phyloP scores from a whole-genome alignment of 106 monocot genomes.

The Dendrobium catenatum region DNA sequence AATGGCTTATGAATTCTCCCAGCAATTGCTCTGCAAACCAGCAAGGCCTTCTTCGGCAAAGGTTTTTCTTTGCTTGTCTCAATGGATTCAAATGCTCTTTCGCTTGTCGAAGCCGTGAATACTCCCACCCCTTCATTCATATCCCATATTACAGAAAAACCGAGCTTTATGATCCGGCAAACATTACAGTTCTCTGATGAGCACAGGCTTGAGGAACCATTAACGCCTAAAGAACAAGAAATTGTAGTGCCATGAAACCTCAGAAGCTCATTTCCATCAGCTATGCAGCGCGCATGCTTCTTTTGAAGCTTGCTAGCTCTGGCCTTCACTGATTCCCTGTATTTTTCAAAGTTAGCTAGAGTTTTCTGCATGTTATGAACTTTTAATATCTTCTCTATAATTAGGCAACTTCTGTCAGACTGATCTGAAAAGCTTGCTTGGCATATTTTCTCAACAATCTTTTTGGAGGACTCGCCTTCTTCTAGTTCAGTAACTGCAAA shows the following conservation, averaged over 20 bases:
- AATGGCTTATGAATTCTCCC: conserved; percentile 65
- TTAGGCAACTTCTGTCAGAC: conserved; percentile 32
- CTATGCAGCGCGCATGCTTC: conserved; percentile 69
- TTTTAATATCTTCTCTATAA: conserved; percentile 70
- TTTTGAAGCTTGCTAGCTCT: conserved; percentile 45
- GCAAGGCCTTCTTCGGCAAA: conserved; percentile 43
- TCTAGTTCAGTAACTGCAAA: conserved; percentile 61
- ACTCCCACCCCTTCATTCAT: conserved; percentile 40
- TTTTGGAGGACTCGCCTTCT: conserved; percentile 60
- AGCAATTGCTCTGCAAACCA: conserved; percentile 86
- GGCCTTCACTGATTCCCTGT: conserved; percentile 46
- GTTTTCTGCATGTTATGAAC: conserved; percentile 71
- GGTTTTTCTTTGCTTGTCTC: background rate
- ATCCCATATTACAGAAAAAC: conserved; percentile 4
- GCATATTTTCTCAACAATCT: conserved; percentile 84
- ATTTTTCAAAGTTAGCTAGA: conserved; percentile 56
- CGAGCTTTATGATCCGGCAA: conserved; percentile 59
- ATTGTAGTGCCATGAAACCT: conserved; percentile 62
- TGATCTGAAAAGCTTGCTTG: conserved; percentile 69
- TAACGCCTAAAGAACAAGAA: conserved; percentile 48
- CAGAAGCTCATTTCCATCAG: conserved; percentile 88
- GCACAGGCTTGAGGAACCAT: conserved; percentile 50
- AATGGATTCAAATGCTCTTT: conserved; percentile 43
- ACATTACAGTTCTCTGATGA: conserved; percentile 28
- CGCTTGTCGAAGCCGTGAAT: conserved; percentile 59